phyloP scores from a whole-genome alignment of 2,329 filamentous ascomycete genomes.

The Fusarium luffae region DNA sequence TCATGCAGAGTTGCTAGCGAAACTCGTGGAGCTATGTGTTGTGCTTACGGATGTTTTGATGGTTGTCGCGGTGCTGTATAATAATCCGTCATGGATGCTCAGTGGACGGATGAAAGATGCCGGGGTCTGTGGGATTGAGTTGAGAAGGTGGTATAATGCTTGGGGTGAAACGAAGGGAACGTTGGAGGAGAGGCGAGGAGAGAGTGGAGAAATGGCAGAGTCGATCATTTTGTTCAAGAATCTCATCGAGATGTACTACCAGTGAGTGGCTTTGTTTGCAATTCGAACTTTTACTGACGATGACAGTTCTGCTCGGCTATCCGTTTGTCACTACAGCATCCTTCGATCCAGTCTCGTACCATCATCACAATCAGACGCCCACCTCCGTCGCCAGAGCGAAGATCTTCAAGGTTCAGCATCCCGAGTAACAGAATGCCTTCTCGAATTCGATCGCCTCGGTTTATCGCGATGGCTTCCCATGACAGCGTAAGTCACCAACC shows the following conservation, averaged over 20 bases:
- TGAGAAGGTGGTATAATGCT: conserved; percentile 36
- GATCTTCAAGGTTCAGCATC: conserved; percentile 42
- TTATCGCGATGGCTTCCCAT: conserved; percentile 41
- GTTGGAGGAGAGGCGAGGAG: conserved; percentile 11
- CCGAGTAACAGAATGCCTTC: conserved; percentile 35
- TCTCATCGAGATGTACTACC: conserved; percentile 45
- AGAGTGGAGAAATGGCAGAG: conserved; percentile 4
- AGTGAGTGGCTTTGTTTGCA: conserved; percentile 15
- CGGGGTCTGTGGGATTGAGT: conserved; percentile 35
- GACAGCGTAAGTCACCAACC: conserved; percentile 27
- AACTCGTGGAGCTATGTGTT: conserved; percentile 41
- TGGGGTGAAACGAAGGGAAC: conserved; percentile 36
- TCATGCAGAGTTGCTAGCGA: conserved; percentile 33
- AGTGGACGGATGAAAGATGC: conserved; percentile 37
- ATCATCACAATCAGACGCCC: conserved; percentile 1
- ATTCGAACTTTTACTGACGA: not conserved
- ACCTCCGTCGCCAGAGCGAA: conserved; percentile 32
- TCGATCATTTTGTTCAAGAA: conserved; percentile 41
- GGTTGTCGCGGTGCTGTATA: conserved; percentile 35
- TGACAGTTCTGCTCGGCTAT: conserved; percentile 32
- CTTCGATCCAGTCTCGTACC: conserved; percentile 33
- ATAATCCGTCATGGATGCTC: conserved; percentile 38
- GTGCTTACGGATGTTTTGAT: conserved; percentile 40
- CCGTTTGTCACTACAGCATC: conserved; percentile 41
- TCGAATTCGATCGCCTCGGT: conserved; percentile 32